Percentiles rank a stretch among this genome's conserved stretches.
Evolutionary conservation across 805 yeast genomes (phyloP).

Genomic region (Pichia exigua): DNA sequence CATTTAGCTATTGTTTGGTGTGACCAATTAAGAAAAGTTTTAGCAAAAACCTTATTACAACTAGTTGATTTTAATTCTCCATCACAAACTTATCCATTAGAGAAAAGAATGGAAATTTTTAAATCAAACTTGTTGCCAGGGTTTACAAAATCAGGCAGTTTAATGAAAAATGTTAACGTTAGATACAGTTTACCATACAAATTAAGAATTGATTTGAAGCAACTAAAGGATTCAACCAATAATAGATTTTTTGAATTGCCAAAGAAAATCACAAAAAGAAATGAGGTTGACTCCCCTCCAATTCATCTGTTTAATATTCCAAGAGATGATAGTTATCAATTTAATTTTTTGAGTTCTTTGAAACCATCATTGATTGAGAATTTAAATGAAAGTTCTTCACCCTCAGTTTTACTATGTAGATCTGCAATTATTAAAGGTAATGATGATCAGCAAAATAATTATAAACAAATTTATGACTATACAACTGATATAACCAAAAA

Average conservation of each 20-base stretch:
- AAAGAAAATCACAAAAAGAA: slow-evolving; percentile 15
- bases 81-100: slow-evolving; percentile 43
- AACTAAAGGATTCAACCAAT: slow-evolving; percentile 25
- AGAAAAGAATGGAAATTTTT: slow-evolving; percentile 52
- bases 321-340: slow-evolving; percentile 24
- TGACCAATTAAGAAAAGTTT: slow-evolving; percentile 63
- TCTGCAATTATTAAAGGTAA: slow-evolving; percentile 14
- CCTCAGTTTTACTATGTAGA: slow-evolving; percentile 26
- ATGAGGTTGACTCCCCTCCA: slow-evolving; percentile 18
- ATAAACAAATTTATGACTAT: slow-evolving; percentile 28
- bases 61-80: slow-evolving; percentile 46
- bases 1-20: slow-evolving; percentile 98
- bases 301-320: slow-evolving; percentile 30
- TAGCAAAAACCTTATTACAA: slow-evolving; percentile 54
- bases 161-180: slow-evolving; percentile 22
- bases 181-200: slow-evolving; percentile 23
- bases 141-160: slow-evolving; percentile 32
- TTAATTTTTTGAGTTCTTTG: slow-evolving; percentile 26
- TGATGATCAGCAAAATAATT: slow-evolving; percentile 1
- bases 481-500: slow-evolving; percentile 31
- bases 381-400: slow-evolving; percentile 17
- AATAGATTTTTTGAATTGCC: slow-evolving; percentile 25
- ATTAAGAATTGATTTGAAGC: slow-evolving; percentile 28
- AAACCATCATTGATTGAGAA: slow-evolving; percentile 21
- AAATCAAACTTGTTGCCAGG: slow-evolving; percentile 43